These are phyloP conservation scores for Sclerotinia sclerotiorum DNA, from an alignment of 2,329 filamentous ascomycete species.

Conservation along the genomic window DNA sequence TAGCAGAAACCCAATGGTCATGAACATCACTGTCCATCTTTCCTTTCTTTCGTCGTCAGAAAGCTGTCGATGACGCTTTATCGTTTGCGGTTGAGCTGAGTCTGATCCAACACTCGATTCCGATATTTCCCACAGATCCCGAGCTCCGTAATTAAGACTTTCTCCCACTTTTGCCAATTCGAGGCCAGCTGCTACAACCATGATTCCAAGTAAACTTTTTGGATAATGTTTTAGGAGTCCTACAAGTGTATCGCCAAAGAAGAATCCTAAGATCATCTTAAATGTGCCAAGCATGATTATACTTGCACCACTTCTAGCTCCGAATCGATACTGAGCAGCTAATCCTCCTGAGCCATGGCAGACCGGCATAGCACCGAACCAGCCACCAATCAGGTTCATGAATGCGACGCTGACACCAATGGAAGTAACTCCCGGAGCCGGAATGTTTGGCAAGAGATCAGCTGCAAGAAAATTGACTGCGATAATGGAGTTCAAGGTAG, in stretches of 20 bases:
- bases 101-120: constrained; percentile 42
- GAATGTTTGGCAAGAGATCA: constrained; percentile 71
- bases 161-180: constrained; percentile 85
- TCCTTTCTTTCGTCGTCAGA: constrained; percentile 68
- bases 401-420: constrained; percentile 77
- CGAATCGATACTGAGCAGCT: constrained; percentile 88
- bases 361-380: constrained; percentile 93
- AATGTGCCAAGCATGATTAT: constrained; percentile 74
- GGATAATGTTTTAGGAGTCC: constrained; percentile 72
- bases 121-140: constrained; percentile 59
- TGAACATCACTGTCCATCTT: constrained; percentile 86
- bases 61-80: constrained; percentile 51
- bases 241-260: constrained; percentile 74
- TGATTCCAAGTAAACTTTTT: constrained; percentile 73
- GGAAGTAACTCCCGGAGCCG: constrained; percentile 69
- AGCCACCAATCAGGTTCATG: constrained; percentile 84
- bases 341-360: constrained; percentile 92
- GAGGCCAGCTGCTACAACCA: constrained; percentile 86
- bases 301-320: constrained; percentile 81
- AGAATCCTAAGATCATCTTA: constrained; percentile 73
- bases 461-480: constrained; percentile 77
- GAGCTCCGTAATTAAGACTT: constrained; percentile 71
- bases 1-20: constrained; percentile 77
- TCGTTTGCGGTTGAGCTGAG: constrained; percentile 28
- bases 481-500: constrained; percentile 88